A percentile compares a stretch with the other conserved stretches of the same genome.
Evolutionary conservation across 148 eudicot species (phyloP).

Genomic region (Camellia granthamiana): DNA sequence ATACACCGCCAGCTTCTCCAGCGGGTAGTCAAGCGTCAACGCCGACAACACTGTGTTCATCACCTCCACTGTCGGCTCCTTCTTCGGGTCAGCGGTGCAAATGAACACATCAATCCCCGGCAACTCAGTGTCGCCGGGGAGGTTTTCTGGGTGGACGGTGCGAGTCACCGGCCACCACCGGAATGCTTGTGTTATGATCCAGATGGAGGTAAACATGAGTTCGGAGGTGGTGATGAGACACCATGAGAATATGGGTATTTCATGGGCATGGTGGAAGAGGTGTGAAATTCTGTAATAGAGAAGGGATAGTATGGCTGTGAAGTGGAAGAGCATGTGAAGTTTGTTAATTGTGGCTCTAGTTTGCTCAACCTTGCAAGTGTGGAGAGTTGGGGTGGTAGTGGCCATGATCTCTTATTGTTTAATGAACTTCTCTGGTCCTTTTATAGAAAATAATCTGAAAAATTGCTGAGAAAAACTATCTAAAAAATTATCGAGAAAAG

Average conservation of each 20-base stretch:
- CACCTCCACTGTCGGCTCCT: constrained; percentile 51
- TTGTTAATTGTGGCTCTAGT: too few relatives aligned
- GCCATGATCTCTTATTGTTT: too few relatives aligned
- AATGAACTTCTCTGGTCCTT: too few relatives aligned
- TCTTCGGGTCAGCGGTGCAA: constrained; percentile 54
- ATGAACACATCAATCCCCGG: constrained; percentile 60
- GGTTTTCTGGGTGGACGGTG: constrained; percentile 23
- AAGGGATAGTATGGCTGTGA: constrained; percentile 4
- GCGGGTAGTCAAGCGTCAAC: constrained; percentile 55
- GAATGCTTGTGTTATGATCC: constrained; percentile 37
- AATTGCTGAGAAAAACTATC: too few relatives aligned
- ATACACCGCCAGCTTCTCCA: constrained; percentile 51
- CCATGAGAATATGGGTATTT: constrained; percentile 29
- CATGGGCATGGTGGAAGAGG: not conserved
- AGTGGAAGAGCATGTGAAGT: constrained; percentile 6
- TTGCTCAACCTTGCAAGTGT: too few relatives aligned
- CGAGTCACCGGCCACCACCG: constrained; percentile 45
- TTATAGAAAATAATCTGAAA: too few relatives aligned
- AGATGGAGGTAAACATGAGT: constrained; percentile 33
- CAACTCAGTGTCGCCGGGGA: constrained; percentile 22
- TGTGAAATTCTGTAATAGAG: constrained; percentile 24
- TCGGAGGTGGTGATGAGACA: constrained; percentile 39
- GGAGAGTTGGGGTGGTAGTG: too few relatives aligned
- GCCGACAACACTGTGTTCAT: constrained; percentile 66
- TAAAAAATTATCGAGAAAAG: too few relatives aligned